Base-by-base conservation (phyloP, 164 flowering plant genomes). In the Cinnamomum chago region DNA sequence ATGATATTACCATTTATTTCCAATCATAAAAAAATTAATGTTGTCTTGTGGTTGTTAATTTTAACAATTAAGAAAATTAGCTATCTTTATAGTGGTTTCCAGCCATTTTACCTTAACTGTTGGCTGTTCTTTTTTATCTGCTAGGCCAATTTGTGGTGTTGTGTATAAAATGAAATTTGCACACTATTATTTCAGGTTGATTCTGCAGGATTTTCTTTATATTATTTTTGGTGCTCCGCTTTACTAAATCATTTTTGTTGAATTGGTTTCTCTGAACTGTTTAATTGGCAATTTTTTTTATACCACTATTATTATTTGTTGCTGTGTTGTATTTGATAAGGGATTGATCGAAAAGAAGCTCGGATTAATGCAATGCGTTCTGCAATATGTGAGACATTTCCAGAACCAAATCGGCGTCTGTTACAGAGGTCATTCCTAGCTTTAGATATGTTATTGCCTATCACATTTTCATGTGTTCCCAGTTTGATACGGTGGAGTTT, bases 391-490 rank as follows among this genome's bases (percentile, higher is more conserved):
- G 99, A 96, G 76, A 88, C 97, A 58, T 96, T 94, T 86, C 99
- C 99, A 28, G 99, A 96, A 76, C 99, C 99, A 79, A 96, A 96
- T 77, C 82, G 97, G 51, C 90, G 95, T 25, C 80, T 96, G 51
- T 81, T 96, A 58, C 99, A 93, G 78, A 91, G 99, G 99, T 92
- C 70, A 28, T 13, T 23, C 52, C 55, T 27, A 65, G n/a, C 35
- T 28, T 24, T 73, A 7, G 23, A 23, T 23, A 40, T 66, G 22
- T 51, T 35, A 3, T 67, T 67, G n/a, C 50, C 40, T 68, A 22
- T 68, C 24, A n/a, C 27, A n/a, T 47, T 35, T 68, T n/a, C 6
- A 5, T 40, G 71, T 20, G 18, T 40, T 28, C 33, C 17, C 17
- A 5, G 14, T 11, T 12, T 64, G 15, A 64, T 64, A 14, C 28